Evolutionary conservation across 371 early-diverging fungal species (phyloP).

Genomic region (Actinomortierella ambigua): DNA sequence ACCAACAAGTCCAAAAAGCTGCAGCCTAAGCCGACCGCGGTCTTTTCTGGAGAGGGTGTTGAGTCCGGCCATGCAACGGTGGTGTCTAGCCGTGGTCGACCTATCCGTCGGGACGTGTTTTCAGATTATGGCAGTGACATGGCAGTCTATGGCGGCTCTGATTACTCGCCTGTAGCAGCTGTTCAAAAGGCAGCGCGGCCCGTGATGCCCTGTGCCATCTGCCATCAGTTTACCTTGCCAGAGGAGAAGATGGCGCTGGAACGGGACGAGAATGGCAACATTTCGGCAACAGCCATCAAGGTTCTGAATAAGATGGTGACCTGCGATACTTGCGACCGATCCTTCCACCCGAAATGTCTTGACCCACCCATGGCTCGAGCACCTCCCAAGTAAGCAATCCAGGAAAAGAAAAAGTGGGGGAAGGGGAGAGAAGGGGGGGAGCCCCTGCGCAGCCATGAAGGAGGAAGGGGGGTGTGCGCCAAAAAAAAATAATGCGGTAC

Average conservation of each 20-base stretch:
- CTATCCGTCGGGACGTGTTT: conserved; percentile 34
- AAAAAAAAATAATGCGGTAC: too few relatives aligned
- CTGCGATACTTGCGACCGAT: conserved; percentile 32
- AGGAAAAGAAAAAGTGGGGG: too few relatives aligned
- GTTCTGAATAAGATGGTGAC: conserved; percentile 38
- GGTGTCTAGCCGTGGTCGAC: conserved; percentile 38
- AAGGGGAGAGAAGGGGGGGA: too few relatives aligned
- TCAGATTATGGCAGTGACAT: conserved; percentile 21
- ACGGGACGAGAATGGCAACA: conserved; percentile 20
- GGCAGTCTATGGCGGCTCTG: not conserved
- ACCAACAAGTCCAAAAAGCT: conserved; percentile 46
- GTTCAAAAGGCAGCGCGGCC: conserved; percentile 11
- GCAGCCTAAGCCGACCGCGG: conserved; percentile 31
- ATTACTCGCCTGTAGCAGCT: not conserved
- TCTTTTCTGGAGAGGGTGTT: too few relatives aligned
- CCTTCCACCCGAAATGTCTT: conserved; percentile 43
- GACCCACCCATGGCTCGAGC: conserved; percentile 43
- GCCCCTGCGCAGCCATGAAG: too few relatives aligned
- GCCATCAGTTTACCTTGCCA: conserved; percentile 39
- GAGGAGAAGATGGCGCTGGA: conserved; percentile 36
- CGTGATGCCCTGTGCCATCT: conserved; percentile 31
- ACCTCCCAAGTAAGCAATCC: conserved; percentile 40
- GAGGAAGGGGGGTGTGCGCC: too few relatives aligned
- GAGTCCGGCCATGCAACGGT: too few relatives aligned
- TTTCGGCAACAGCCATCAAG: conserved; percentile 38